phyloP scores from a whole-genome alignment of 495 filamentous ascomycete genomes.

The Xylaria flabelliformis region DNA sequence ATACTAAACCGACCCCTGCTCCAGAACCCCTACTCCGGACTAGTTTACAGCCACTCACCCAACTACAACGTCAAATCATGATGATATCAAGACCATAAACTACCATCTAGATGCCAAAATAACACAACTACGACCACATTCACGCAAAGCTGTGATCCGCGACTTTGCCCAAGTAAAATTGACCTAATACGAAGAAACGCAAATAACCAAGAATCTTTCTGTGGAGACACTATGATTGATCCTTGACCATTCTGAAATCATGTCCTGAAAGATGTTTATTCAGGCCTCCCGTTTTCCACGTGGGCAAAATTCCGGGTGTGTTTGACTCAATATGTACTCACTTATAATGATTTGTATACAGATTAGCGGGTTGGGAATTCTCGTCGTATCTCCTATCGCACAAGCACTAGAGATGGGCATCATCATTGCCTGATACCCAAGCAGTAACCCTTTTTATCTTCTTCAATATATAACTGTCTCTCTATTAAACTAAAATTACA shows the following conservation, averaged over 20 bases:
- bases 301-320: not conserved
- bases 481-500: not conserved
- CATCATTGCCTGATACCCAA: not conserved
- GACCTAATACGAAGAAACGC: not conserved
- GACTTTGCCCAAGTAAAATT: not conserved
- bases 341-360: not conserved
- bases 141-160: not conserved
- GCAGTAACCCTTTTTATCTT: not conserved
- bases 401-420: not conserved
- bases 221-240: not conserved
- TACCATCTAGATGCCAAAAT: not conserved
- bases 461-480: not conserved
- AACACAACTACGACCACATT: not conserved
- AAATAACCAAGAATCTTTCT: not conserved
- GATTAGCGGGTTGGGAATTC: not conserved
- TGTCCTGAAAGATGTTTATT: conserved; percentile 4
- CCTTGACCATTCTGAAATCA: not conserved
- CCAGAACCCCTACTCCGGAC: not conserved
- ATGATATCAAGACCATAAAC: not conserved
- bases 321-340: not conserved
- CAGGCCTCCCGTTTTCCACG: not conserved
- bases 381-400: not conserved
- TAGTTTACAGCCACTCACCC: not conserved
- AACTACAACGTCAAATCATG: not conserved
- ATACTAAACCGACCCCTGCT: conserved; percentile 20